Conservation (phyloP, 1,284 basidiomycete species). For the Sporisorium scitamineum region DNA sequence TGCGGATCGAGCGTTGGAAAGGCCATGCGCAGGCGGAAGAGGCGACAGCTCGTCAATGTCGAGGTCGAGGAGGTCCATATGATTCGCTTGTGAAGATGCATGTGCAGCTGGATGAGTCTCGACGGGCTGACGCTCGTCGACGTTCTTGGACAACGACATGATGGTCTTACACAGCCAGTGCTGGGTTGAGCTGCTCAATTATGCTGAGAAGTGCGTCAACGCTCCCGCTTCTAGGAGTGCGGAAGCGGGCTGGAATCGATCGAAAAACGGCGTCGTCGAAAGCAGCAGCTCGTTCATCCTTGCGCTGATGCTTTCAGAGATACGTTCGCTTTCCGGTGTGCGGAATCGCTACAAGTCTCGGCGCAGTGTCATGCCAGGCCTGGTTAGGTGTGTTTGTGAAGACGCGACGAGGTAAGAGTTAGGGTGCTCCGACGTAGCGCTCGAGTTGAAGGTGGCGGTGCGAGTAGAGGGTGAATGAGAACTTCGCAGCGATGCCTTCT, state of each 20-base stretch:
- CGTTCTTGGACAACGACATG: conserved; percentile 6
- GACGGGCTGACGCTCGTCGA: not conserved
- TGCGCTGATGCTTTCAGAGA: not conserved
- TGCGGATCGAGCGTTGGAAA: conserved; percentile 13
- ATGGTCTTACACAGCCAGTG: not conserved
- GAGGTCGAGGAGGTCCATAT: conserved; percentile 23
- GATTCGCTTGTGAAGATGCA: not conserved
- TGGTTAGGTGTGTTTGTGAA: not conserved
- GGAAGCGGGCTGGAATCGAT: not conserved
- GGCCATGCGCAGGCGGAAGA: conserved; percentile 34
- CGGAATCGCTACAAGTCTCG: not conserved
- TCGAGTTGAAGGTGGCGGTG: not conserved
- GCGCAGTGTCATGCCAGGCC: not conserved
- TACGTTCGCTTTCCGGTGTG: not conserved
- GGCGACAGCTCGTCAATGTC: conserved; percentile 48
- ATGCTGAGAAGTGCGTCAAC: not conserved
- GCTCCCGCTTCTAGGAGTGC: not conserved
- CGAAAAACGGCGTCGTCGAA: not conserved
- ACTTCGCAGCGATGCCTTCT: not conserved
- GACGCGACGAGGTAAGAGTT: not conserved
- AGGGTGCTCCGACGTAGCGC: not conserved
- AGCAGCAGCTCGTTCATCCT: conserved; percentile 2
- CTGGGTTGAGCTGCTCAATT: not conserved
- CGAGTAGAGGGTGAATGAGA: not conserved
- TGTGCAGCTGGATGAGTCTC: not conserved